phyloP scores from a whole-genome alignment of 768 basidiomycete genomes.

The Amylocystis lapponica region DNA sequence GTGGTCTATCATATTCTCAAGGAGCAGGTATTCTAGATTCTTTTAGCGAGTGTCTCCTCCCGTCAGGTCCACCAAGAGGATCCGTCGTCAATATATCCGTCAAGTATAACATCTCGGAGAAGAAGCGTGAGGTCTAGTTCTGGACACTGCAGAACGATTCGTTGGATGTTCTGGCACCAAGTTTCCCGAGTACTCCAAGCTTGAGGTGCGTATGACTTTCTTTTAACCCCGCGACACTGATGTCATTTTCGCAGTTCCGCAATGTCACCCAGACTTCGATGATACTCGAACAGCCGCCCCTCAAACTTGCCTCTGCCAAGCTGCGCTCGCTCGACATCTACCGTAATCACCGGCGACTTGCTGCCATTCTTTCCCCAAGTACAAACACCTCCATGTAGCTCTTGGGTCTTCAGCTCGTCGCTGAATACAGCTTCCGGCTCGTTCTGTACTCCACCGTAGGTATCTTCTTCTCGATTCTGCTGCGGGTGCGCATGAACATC shows the following conservation, averaged over 20 bases:
- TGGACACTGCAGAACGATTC: constrained; percentile 81
- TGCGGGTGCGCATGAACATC: constrained; percentile 84
- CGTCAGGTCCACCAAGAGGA: constrained; percentile 85
- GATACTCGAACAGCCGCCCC: constrained; percentile 88
- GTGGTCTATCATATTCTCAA: background rate
- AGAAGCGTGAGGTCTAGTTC: constrained; percentile 74
- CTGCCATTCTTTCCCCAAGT: constrained; percentile 74
- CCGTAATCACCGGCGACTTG: constrained; percentile 83
- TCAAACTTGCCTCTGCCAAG: constrained; percentile 80
- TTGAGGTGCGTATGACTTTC: constrained; percentile 48
- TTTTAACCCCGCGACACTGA: background rate
- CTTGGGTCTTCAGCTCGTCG: constrained; percentile 74
- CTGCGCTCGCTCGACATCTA: constrained; percentile 89
- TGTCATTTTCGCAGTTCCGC: constrained; percentile 48
- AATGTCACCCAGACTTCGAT: constrained; percentile 96
- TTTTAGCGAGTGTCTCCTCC: constrained; percentile 89
- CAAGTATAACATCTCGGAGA: constrained; percentile 78
- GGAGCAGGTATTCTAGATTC: constrained; percentile 52
- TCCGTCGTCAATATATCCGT: constrained; percentile 98
- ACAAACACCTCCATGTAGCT: constrained; percentile 85
- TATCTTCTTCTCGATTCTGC: constrained; percentile 76
- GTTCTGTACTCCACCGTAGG: constrained; percentile 90
- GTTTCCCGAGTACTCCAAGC: constrained; percentile 64
- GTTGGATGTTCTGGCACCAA: constrained; percentile 62
- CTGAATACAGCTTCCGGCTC: constrained; percentile 91